Base-by-base conservation (phyloP, 2,329 filamentous ascomycete genomes). In the Ascochyta viciae-villosae region DNA sequence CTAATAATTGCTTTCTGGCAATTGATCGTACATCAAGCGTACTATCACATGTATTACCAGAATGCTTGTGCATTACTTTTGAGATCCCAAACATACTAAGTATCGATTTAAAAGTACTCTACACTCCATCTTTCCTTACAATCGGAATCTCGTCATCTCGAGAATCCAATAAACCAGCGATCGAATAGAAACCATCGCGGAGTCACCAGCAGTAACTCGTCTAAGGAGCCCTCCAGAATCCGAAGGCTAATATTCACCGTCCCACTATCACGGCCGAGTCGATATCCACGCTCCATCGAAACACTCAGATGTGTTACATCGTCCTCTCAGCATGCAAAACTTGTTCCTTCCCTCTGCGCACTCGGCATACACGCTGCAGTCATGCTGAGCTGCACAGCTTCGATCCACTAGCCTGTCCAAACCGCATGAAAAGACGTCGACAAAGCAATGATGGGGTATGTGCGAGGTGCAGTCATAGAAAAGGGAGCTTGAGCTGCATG, bases 221-320 rank as follows among this genome's bases (percentile, higher is more conserved):
- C 29, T 13, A 10, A 5, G 6, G 5, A 31, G 9, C 9, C 9
- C 27, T 29, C 9, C 27, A 29, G 3, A 29, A 29, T 3, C 27
- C 12, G 29, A 15, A 10, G 13, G 5, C 29, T 13, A 12, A 15
- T 13, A 1, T 16, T 6, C 7, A 7, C 13, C 41, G 12, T 4
- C 31, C 31, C 12, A 7, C 12, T 12, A 7, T 41, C 6, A 10
- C 24, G 4, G 8, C 13, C 43, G 13, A 37, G 6, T n/a, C 12
- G 8, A 27, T 16, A 4, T 3, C n/a, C 9, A 16, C 24, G 13
- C 4, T 4, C 37, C 5, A 12, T 19, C 40, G 4, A 33, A 38
- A 23, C 23, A 29, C 24, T 16, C 7, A 23, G 9, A 72, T 73
- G 68, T 72, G 69, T 58, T 61, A 67, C 62, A 64, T 64, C 34